phyloP scores from a whole-genome alignment of 2,329 filamentous ascomycete genomes.

The Fusarium marasasianum region DNA sequence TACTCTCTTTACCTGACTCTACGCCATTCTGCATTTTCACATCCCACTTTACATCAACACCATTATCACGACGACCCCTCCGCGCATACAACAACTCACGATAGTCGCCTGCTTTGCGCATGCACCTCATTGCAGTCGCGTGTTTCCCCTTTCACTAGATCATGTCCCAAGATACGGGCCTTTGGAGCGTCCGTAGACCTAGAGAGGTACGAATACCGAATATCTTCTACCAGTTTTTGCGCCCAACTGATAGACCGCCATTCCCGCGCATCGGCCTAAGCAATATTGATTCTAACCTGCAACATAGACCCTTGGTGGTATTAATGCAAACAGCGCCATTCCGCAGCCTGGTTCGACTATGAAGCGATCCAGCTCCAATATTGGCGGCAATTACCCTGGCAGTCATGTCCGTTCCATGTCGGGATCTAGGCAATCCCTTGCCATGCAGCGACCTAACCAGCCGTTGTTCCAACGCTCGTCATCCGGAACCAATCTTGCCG shows the following conservation, averaged over 20 bases:
- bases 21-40: constrained; percentile 30
- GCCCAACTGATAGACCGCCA: constrained; percentile 5
- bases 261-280: not conserved
- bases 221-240: constrained; percentile 30
- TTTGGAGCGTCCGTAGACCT: constrained; percentile 91
- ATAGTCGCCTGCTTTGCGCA: constrained; percentile 16
- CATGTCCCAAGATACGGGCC: constrained; percentile 88
- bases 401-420: constrained; percentile 86
- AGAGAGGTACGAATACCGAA: constrained; percentile 72
- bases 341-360: constrained; percentile 92
- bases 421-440: constrained; percentile 85
- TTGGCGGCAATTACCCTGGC: constrained; percentile 69
- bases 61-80: constrained; percentile 7
- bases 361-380: constrained; percentile 88
- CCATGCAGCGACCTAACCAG: constrained; percentile 83
- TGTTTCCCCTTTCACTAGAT: constrained; percentile 15
- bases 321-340: constrained; percentile 84
- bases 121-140: constrained; percentile 28
- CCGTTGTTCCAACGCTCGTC: constrained; percentile 87
- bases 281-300: constrained; percentile 30
- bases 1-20: constrained; percentile 1
- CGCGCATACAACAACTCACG: not conserved
- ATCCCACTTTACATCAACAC: constrained; percentile 35
- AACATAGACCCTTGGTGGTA: constrained; percentile 81
- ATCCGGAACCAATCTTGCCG: constrained; percentile 81